Base-by-base conservation (phyloP, 495 filamentous ascomycete species). In the Polyplosphaeria fusca region DNA sequence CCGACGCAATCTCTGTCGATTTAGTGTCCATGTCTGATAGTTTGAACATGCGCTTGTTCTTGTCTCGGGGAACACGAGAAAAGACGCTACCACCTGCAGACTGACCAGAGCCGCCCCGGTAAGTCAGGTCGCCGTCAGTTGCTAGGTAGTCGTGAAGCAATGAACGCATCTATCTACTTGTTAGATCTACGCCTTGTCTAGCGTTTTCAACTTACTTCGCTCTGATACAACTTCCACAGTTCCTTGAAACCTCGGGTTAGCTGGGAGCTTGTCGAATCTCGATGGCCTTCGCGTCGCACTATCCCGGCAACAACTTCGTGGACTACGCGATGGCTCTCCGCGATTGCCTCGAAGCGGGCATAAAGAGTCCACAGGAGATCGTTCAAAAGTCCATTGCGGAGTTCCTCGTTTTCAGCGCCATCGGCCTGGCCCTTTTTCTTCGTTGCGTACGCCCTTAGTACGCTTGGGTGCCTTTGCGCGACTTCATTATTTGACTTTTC, bases 121-220 rank as follows among this genome's bases (percentile, higher is more conserved):
- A 75, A 25, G 76, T 73, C 12, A 73, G 76, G 58, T 91, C 86
- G 28, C 87, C 90, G 63, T 92, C 91, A n/a, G 89, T 93, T 3
- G 94, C 92, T 52, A 99, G 80, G 64, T 99, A 97, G 69, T 97
- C 93, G 70, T 99, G 94, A 55, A 99, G 75, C 18, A 97, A 75
- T 2, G 91, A 93, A 26, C 91, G 85, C 63, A 99, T 96, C 80
- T 87, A 71, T 44, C 75, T 73, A 35, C 76, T n/a, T n/a, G n/a
- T n/a, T n/a, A n/a, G n/a, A n/a, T n/a, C n/a, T n/a, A n/a, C n/a
- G n/a, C n/a, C n/a, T n/a, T n/a, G n/a, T n/a, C n/a, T n/a, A n/a
- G n/a, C n/a, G n/a, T 4, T 20, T 20, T 5, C n/a, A 25, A 52
- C 59, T 20, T 70, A 84, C 82, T 71, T 89, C 86, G 65, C 84